Conservation (phyloP, 306 rosid species). For the Amphicarpaea edgeworthii region DNA sequence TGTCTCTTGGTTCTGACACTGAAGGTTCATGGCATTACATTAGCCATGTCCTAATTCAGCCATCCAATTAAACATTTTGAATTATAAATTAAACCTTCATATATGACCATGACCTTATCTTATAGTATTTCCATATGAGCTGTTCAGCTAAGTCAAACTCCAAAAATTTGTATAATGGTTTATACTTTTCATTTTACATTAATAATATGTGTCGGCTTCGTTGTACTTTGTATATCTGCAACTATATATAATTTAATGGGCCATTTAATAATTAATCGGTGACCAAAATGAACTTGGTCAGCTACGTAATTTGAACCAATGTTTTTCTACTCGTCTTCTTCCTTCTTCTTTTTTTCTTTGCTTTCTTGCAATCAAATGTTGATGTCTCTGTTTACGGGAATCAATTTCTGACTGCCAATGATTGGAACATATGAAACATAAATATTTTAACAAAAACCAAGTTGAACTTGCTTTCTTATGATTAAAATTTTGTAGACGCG, state of each 20-base stretch:
- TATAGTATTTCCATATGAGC: slow-evolving; percentile 64
- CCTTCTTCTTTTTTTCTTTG: slow-evolving; percentile 11
- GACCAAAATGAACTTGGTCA: slow-evolving; percentile 38
- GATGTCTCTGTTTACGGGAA: slow-evolving; percentile 47
- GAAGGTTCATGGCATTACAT: slow-evolving; percentile 67
- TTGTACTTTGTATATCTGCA: slow-evolving; percentile 49
- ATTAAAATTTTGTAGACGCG: slow-evolving; percentile 15
- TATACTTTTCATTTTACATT: slow-evolving; percentile 42
- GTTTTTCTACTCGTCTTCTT: slow-evolving; percentile 29
- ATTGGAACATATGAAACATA: slow-evolving; percentile 51
- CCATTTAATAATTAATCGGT: slow-evolving; percentile 44
- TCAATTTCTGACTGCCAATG: slow-evolving; percentile 62
- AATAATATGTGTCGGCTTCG: slow-evolving; percentile 63
- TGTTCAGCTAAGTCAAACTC: slow-evolving; percentile 74
- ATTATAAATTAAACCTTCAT: slow-evolving; percentile 44
- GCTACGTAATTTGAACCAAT: slow-evolving; percentile 40
- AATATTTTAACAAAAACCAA: slow-evolving; percentile 37
- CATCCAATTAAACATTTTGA: slow-evolving; percentile 52
- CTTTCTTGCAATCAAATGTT: slow-evolving; percentile 38
- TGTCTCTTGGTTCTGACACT: slow-evolving; percentile 65
- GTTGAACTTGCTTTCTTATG: slow-evolving; percentile 18
- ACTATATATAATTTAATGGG: slow-evolving; percentile 4
- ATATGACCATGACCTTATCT: slow-evolving; percentile 66
- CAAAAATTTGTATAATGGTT: slow-evolving; percentile 44
- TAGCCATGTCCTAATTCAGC: slow-evolving; percentile 65